A percentile compares a stretch with the other conserved stretches of the same genome.
phyloP scores from a whole-genome alignment of 1,139 yeast species.

The Geotrichum klebahnii region DNA sequence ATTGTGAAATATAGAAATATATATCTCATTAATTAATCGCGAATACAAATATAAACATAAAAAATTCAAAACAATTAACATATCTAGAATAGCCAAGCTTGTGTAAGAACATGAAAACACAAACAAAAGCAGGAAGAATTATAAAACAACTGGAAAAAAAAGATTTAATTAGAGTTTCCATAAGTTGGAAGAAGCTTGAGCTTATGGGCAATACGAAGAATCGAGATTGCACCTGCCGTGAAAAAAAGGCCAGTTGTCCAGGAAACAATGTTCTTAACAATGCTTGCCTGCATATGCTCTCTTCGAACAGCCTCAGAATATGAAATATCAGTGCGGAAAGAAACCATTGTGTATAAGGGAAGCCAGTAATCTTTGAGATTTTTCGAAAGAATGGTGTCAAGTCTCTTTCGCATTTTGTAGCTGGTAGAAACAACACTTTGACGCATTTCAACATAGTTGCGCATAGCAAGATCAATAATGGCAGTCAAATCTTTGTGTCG shows the following conservation, averaged over 20 bases:
- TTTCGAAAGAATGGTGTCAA: slow-evolving; percentile 64
- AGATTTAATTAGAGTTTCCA: background rate
- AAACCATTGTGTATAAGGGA: slow-evolving; percentile 88
- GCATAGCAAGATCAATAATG: slow-evolving; percentile 72
- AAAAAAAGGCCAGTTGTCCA: slow-evolving; percentile 15
- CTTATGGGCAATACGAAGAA: slow-evolving; percentile 15
- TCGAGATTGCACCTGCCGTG: slow-evolving; percentile 10
- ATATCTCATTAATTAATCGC: background rate
- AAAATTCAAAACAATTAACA: background rate
- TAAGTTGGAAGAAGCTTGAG: slow-evolving; percentile 15
- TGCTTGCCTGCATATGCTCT: slow-evolving; percentile 47
- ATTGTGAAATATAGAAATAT: background rate
- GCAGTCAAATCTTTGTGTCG: slow-evolving; percentile 69
- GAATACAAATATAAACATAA: background rate
- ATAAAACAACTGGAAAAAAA: background rate
- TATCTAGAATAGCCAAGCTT: background rate
- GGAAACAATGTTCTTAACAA: slow-evolving; percentile 24
- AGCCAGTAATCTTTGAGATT: slow-evolving; percentile 62
- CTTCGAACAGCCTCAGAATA: slow-evolving; percentile 66
- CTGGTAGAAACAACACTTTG: slow-evolving; percentile 65
- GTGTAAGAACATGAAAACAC: background rate
- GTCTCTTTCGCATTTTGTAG: slow-evolving; percentile 60
- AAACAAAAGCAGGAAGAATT: background rate
- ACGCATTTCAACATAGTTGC: slow-evolving; percentile 84
- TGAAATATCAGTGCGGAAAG: slow-evolving; percentile 77